Conservation (phyloP, 495 filamentous ascomycete genomes). For the Achaetomiella virescens region DNA sequence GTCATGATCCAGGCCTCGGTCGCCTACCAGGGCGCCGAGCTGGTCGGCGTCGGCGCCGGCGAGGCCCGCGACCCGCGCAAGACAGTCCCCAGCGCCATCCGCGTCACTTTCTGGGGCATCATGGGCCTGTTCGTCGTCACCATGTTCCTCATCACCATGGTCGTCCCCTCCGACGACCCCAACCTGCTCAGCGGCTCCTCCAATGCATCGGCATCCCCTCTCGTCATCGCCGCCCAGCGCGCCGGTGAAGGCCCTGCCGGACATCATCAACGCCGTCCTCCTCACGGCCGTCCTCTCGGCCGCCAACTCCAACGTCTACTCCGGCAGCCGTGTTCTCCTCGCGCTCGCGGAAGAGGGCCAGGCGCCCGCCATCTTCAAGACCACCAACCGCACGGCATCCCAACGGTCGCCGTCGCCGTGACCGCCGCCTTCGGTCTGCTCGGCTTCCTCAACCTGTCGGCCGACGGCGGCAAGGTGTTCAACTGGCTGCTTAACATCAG, state of each 20-base stretch:
- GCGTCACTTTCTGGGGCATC: slow-evolving; percentile 54
- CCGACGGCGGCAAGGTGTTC: slow-evolving; percentile 49
- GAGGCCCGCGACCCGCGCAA: slow-evolving; percentile 58
- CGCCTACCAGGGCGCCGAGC: slow-evolving; percentile 50
- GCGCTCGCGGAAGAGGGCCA: slow-evolving; percentile 56
- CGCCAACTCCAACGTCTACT: slow-evolving; percentile 55
- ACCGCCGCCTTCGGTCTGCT: slow-evolving; percentile 46
- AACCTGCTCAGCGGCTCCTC: slow-evolving; percentile 44
- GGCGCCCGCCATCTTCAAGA: slow-evolving; percentile 46
- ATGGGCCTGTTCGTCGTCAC: slow-evolving; percentile 60
- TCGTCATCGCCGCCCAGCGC: slow-evolving; percentile 59
- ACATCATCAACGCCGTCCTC: slow-evolving; percentile 66
- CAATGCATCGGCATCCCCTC: slow-evolving; percentile 57
- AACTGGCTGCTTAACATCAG: slow-evolving; percentile 55
- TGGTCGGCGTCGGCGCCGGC: slow-evolving; percentile 61
- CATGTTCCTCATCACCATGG: slow-evolving; percentile 62
- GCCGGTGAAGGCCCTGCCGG: slow-evolving; percentile 62
- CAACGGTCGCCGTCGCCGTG: slow-evolving; percentile 34
- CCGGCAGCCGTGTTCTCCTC: slow-evolving; percentile 57
- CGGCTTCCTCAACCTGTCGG: slow-evolving; percentile 49
- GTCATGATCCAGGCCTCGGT: slow-evolving; percentile 44
- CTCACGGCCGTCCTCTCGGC: slow-evolving; percentile 53
- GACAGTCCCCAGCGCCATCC: slow-evolving; percentile 45
- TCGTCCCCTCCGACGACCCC: slow-evolving; percentile 51
- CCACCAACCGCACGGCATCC: slow-evolving; percentile 39